These are phyloP conservation scores for Neurospora sp. DNA, from an alignment of 495 filamentous ascomycete genomes.

Conservation along the genomic window DNA sequence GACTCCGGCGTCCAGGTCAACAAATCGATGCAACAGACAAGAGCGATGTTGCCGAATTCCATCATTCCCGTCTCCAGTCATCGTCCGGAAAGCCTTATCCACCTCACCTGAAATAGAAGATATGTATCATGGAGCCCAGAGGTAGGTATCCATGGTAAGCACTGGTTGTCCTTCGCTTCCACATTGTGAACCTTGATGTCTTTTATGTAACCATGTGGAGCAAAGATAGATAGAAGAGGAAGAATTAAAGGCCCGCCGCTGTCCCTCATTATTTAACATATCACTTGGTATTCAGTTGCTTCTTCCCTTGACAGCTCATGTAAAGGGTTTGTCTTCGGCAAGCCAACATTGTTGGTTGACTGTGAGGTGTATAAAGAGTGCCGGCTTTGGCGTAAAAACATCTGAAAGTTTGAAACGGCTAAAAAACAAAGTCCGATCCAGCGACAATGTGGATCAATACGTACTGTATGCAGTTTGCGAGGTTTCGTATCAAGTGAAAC, in stretches of 20 bases:
- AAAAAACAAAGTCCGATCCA: neutral
- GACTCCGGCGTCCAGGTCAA: neutral
- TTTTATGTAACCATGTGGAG: neutral
- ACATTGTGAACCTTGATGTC: neutral
- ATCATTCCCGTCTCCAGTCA: neutral
- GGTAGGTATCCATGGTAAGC: neutral
- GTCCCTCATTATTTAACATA: neutral
- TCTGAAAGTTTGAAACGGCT: neutral
- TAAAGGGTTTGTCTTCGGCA: neutral
- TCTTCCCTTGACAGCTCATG: neutral
- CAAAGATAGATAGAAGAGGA: neutral
- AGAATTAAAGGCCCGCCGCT: neutral
- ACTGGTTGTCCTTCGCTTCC: neutral
- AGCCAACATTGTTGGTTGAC: neutral
- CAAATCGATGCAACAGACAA: neutral
- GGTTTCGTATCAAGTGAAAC: neutral
- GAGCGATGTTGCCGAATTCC: neutral
- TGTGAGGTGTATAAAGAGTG: neutral
- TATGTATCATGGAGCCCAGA: no score
- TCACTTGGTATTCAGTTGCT: neutral
- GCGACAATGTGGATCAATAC: neutral
- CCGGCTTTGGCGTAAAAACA: neutral
- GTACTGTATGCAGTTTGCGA: constrained; percentile 5
- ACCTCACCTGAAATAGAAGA: neutral
- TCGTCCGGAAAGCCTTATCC: neutral